These are phyloP conservation scores for Cucumis sativus DNA, from an alignment of 306 rosid genomes.

Conservation along the genomic window Cucumber_9930_V3 NC_026657.2:87501-88000, in stretches of 20 bases:
- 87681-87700: background rate
- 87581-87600: background rate
- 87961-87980: constrained; percentile 90
- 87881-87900: background rate
- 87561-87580: background rate
- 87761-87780: background rate
- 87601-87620: background rate
- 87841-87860: background rate
- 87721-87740: background rate
- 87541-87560: constrained; percentile 66
- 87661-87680: background rate
- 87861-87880: background rate
- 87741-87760: too few relatives aligned
- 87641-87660: background rate
- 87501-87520: constrained; percentile 79
- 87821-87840: background rate
- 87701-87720: background rate
- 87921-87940: background rate
- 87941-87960: constrained; percentile 73
- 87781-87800: background rate
- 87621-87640: background rate
- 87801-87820: background rate
- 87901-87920: background rate
- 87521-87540: constrained; percentile 83
- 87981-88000: constrained; percentile 73